Evolutionary conservation across 306 rosid species (phyloP), one percentile per base, ranked within the genome.

Genomic region (Gastrolobium villosum): DNA sequence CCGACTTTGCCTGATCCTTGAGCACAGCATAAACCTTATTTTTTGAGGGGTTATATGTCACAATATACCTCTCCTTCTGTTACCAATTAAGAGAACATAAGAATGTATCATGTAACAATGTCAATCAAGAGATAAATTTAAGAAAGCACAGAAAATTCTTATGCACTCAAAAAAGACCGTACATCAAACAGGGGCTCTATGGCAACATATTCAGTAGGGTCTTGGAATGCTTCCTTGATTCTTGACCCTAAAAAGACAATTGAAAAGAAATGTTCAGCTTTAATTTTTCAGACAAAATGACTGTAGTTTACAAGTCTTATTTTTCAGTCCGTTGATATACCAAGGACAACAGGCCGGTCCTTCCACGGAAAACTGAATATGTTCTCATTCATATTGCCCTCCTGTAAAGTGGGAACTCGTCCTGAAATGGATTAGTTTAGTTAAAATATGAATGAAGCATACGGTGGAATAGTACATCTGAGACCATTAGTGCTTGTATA

Each of bases 161-260:
- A 55, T 60, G 70, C 71, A 53, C 77, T 31, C 49, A 30, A 67
- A 60, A 55, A 62, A 76, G 46, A 11, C 30, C 75, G 57, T 83
- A 89, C 99, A 81, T 91, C 93, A 85, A 95, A 95, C 64, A 93
- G 72, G 59, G 99, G 96, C 80, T 93, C 90, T 75, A 93, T 30
- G 35, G 98, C 87, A 87, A 95, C 83, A 87, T 90, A 95, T 48
- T 85, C 81, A 81, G 87, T 86, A n/a, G 99, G 94, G 71, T 95
- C 98, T 75, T 93, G 99, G 81, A 95, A 95, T 73, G 98, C 98
- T 65, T 95, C 99, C 87, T 91, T 95, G 81, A 93, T 78, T 85
- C 98, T 91, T 56, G 97, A 86, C 75, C 99, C 99, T 94, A 87
- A 26, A 76, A 73, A 57, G 55, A 57, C 13, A 39, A 53, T 64